phyloP scores from a whole-genome alignment of 768 basidiomycete genomes.

The Mycena galericulata region DNA sequence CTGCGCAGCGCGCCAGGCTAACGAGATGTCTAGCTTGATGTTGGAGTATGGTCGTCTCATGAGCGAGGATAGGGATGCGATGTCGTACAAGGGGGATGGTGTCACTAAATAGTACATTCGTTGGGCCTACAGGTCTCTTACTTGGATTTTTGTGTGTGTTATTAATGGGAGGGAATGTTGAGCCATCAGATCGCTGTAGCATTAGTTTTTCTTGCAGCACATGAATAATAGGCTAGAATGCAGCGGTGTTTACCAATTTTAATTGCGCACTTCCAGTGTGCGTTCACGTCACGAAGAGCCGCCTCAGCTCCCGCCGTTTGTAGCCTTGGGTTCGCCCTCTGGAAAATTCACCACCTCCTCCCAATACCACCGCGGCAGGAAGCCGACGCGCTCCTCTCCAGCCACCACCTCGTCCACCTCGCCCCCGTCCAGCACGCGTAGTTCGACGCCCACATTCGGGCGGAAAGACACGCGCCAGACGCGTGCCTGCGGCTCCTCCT shows the following conservation, averaged over 20 bases:
- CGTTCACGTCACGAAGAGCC: too few species aligned
- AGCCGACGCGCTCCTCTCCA: constrained; percentile 80
- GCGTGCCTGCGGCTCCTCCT: constrained; percentile 5
- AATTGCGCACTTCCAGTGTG: too few species aligned
- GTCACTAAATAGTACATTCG: too few species aligned
- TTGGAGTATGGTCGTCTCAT: constrained; percentile 64
- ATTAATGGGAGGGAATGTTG: too few species aligned
- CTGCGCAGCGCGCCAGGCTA: not conserved
- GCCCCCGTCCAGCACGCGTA: constrained; percentile 38
- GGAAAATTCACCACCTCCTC: constrained; percentile 45
- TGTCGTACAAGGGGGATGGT: constrained; percentile 46
- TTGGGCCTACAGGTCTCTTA: too few species aligned
- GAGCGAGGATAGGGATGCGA: constrained; percentile 54
- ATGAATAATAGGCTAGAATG: too few species aligned
- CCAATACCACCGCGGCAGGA: constrained; percentile 82
- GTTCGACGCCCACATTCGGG: constrained; percentile 68
- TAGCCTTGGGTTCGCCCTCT: too few species aligned
- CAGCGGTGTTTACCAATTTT: too few species aligned
- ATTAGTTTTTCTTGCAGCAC: too few species aligned
- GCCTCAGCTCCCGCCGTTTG: too few species aligned
- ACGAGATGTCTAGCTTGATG: constrained; percentile 48
- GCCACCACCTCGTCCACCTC: constrained; percentile 60
- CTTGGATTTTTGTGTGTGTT: too few species aligned
- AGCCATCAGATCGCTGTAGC: too few species aligned
- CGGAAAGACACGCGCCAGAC: constrained; percentile 82